These are phyloP conservation scores for Eucalyptus erythrocorys DNA, from an alignment of 345 rosid genomes.

Conservation along the genomic window DNA sequence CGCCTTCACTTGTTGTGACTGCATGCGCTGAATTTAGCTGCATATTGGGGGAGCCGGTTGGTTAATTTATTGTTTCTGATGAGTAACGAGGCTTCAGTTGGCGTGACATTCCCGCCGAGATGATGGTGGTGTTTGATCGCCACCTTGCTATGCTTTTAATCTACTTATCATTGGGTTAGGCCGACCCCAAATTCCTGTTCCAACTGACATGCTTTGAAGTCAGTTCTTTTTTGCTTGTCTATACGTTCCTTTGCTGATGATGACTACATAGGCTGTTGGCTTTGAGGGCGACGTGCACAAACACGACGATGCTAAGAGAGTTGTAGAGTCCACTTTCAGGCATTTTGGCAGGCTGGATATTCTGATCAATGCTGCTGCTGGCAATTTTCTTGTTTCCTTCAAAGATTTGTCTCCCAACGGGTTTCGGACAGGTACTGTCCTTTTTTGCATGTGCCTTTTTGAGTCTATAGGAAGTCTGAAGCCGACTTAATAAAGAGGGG, in stretches of 20 bases:
- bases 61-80: not conserved
- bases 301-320: constrained; percentile 61
- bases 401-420: constrained; percentile 86
- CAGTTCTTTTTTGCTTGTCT: not conserved
- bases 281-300: constrained; percentile 84
- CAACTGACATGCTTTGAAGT: not conserved
- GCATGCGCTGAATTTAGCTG: not conserved
- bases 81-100: not conserved
- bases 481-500: not conserved
- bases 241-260: not conserved
- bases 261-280: constrained; percentile 44
- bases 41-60: not conserved
- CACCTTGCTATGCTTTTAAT: not conserved
- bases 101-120: not conserved
- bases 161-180: not conserved
- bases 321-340: constrained; percentile 52
- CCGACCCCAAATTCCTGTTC: not conserved
- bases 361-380: constrained; percentile 80
- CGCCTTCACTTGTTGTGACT: not conserved
- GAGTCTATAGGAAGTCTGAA: not conserved
- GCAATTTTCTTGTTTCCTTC: constrained; percentile 60
- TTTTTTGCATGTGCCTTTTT: not conserved
- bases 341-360: constrained; percentile 56
- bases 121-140: not conserved
- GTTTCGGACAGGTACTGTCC: constrained; percentile 51